Conservation (phyloP, 1,284 basidiomycete genomes). For the Coniferiporia weirii region DNA sequence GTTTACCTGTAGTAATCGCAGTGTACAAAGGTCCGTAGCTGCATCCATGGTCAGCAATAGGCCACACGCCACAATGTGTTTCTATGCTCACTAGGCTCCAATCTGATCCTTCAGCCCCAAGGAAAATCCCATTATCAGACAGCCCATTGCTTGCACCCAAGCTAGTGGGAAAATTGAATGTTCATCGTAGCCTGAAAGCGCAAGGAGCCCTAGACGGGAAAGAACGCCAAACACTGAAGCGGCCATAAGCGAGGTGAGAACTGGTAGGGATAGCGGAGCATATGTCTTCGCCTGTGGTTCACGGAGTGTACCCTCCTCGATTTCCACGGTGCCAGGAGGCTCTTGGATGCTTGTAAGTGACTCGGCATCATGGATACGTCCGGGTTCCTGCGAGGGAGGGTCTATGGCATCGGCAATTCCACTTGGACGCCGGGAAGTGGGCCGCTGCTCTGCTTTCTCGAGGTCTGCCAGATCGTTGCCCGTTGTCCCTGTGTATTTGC, state of each 20-base stretch:
- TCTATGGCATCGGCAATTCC: constrained; percentile 12
- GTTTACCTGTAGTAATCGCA: constrained; percentile 78
- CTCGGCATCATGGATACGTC: constrained; percentile 31
- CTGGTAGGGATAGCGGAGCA: constrained; percentile 54
- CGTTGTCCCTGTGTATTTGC: not conserved
- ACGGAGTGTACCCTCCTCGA: not conserved
- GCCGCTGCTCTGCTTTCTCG: not conserved
- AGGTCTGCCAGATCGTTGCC: not conserved
- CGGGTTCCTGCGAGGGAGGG: constrained; percentile 22
- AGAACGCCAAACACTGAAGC: constrained; percentile 77
- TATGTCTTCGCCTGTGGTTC: constrained; percentile 40
- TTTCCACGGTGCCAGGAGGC: constrained; percentile 41
- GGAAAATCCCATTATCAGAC: constrained; percentile 85
- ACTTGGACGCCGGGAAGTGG: not conserved
- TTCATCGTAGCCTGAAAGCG: constrained; percentile 70
- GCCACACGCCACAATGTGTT: constrained; percentile 1
- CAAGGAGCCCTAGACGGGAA: constrained; percentile 68
- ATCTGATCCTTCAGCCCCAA: constrained; percentile 67
- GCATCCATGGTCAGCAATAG: constrained; percentile 14
- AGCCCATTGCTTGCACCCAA: constrained; percentile 87
- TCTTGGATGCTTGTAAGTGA: constrained; percentile 47
- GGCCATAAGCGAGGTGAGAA: constrained; percentile 69
- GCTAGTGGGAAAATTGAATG: constrained; percentile 77
- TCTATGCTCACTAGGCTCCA: constrained; percentile 57
- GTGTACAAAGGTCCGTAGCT: constrained; percentile 89